phyloP scores from a whole-genome alignment of 2,329 filamentous ascomycete species.

The Fusarium temperatum region DNA sequence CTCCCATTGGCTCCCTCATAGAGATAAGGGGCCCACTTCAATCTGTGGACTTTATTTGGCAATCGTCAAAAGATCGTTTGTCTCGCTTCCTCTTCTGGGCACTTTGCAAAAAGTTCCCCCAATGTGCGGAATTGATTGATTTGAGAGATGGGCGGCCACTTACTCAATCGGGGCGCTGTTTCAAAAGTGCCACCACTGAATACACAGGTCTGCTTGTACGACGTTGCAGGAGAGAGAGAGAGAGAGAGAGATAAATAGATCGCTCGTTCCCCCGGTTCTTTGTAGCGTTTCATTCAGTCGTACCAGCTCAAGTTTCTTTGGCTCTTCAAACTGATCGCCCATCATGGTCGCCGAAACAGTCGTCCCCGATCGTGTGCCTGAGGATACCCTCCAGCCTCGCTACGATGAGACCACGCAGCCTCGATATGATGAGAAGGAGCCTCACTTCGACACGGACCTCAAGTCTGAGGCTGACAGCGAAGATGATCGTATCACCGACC shows the following conservation, averaged over 20 bases:
- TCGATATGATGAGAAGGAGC: constrained; percentile 39
- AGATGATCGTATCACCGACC: constrained; percentile 46
- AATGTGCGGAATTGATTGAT: not conserved
- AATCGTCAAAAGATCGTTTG: constrained; percentile 17
- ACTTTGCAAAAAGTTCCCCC: constrained; percentile 9
- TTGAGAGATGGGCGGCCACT: not conserved
- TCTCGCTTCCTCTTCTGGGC: constrained; percentile 16
- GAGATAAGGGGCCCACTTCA: constrained; percentile 9
- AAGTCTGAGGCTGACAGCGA: constrained; percentile 41
- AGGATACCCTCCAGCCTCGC: constrained; percentile 23
- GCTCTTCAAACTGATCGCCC: not conserved
- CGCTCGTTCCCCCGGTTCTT: not conserved
- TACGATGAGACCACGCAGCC: constrained; percentile 36
- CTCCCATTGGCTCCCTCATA: not conserved
- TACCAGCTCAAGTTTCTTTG: constrained; percentile 8
- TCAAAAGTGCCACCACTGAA: constrained; percentile 20
- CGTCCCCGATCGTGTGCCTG: constrained; percentile 25
- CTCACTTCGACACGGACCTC: constrained; percentile 35
- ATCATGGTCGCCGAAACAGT: constrained; percentile 33
- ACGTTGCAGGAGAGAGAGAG: not conserved
- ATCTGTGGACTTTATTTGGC: constrained; percentile 1
- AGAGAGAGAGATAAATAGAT: constrained; percentile 18
- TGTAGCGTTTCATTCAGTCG: not conserved
- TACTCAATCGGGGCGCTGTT: not conserved
- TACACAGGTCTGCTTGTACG: too few relatives aligned